Conservation (phyloP, 495 filamentous ascomycete species). For the Aspergillus baeticus region DNA sequence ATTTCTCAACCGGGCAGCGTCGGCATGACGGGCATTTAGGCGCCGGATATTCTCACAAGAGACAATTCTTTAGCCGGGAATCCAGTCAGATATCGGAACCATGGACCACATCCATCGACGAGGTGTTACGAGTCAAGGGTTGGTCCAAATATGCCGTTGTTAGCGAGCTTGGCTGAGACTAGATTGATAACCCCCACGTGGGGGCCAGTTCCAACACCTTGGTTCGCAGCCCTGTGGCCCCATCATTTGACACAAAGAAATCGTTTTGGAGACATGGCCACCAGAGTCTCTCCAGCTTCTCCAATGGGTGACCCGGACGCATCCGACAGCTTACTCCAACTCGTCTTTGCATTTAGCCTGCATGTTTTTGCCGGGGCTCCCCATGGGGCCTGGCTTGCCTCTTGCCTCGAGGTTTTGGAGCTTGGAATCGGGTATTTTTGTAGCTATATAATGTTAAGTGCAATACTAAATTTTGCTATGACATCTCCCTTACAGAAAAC, state of each 20-base stretch:
- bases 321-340: background rate
- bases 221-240: too few species aligned
- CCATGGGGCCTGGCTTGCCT: background rate
- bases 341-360: background rate
- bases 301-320: background rate
- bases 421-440: too few species aligned
- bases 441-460: too few species aligned
- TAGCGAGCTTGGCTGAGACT: too few species aligned
- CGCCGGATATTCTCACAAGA: background rate
- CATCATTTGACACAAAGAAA: too few species aligned
- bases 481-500: too few species aligned
- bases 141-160: background rate
- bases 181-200: conserved; percentile 1
- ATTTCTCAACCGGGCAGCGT: background rate
- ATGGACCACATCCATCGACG: background rate
- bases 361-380: background rate
- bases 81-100: background rate
- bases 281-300: too few species aligned
- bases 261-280: too few species aligned
- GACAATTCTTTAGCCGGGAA: background rate
- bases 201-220: background rate
- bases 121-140: background rate
- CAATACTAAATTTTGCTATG: too few species aligned
- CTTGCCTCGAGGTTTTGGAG: too few species aligned
- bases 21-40: background rate